Percentiles rank a stretch among this genome's conserved stretches.
phyloP scores from a whole-genome alignment of 257 asterid genomes.

The Ophiorrhiza pumila region DNA sequence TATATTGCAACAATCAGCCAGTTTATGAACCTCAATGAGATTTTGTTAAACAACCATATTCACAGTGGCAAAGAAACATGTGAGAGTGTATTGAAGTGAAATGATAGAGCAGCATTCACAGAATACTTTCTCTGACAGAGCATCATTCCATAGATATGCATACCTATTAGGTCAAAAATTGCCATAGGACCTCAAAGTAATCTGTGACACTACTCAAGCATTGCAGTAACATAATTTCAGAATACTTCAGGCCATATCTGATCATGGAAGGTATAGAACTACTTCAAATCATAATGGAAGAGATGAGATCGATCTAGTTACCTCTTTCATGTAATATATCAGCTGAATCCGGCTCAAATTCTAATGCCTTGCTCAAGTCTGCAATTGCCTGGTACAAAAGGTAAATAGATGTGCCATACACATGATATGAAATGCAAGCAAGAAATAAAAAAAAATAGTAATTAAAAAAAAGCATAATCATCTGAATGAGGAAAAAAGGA shows the following conservation, averaged over 20 bases:
- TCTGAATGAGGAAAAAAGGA: not conserved
- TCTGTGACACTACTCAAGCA: not conserved
- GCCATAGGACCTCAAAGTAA: too few relatives aligned
- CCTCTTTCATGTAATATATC: conserved; percentile 97
- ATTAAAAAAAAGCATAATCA: too few relatives aligned
- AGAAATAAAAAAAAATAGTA: not conserved
- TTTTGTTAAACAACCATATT: not conserved
- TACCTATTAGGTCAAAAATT: not conserved
- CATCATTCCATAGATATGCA: not conserved
- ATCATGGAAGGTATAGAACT: conserved; percentile 4
- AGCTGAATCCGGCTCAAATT: conserved; percentile 70
- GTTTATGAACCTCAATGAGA: not conserved
- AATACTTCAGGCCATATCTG: conserved; percentile 1
- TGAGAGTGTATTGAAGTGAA: not conserved
- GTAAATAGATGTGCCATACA: conserved; percentile 17
- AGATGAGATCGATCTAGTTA: conserved; percentile 25
- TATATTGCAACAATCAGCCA: not conserved
- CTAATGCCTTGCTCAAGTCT: conserved; percentile 93
- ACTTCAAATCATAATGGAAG: conserved; percentile 9
- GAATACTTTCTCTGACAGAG: not conserved
- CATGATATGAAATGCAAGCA: conserved; percentile 8
- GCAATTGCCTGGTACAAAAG: conserved; percentile 71
- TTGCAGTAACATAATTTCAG: conserved; percentile 17
- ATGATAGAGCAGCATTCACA: not conserved
- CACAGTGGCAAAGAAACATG: not conserved